Conservation (phyloP, 495 filamentous ascomycete genomes). For the Penicillium fimorum region DNA sequence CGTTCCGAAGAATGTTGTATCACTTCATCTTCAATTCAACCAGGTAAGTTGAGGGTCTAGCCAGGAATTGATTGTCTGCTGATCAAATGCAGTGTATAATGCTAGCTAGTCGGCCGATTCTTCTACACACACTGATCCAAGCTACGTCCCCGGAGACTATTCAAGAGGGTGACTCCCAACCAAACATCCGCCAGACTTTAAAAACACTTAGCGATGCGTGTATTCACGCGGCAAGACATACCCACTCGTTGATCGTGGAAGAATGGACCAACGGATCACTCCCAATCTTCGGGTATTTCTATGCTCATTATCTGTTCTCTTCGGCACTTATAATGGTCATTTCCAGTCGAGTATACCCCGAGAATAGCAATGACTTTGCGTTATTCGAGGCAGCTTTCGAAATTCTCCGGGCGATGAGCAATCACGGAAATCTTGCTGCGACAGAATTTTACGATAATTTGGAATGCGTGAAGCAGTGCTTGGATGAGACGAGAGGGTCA, state of each 20-base stretch:
- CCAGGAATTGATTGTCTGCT: not conserved
- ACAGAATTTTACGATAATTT: slow-evolving; percentile 35
- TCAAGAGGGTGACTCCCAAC: slow-evolving; percentile 16
- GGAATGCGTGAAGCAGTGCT: slow-evolving; percentile 20
- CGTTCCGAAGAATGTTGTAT: slow-evolving; percentile 25
- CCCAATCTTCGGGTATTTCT: slow-evolving; percentile 35
- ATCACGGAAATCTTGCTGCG: slow-evolving; percentile 34
- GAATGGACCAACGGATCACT: slow-evolving; percentile 39
- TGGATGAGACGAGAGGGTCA: slow-evolving; percentile 5
- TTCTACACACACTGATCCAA: slow-evolving; percentile 30
- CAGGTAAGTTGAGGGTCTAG: slow-evolving; percentile 19
- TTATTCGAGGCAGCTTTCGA: slow-evolving; percentile 30
- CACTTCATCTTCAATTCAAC: slow-evolving; percentile 36
- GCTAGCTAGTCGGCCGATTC: slow-evolving; percentile 31
- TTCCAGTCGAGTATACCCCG: slow-evolving; percentile 27
- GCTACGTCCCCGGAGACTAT: slow-evolving; percentile 4
- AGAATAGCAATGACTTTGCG: slow-evolving; percentile 21
- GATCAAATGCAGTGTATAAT: slow-evolving; percentile 29
- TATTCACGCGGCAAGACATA: slow-evolving; percentile 32
- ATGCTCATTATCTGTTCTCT: slow-evolving; percentile 39
- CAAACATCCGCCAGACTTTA: slow-evolving; percentile 16
- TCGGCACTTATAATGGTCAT: slow-evolving; percentile 30
- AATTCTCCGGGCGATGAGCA: slow-evolving; percentile 29
- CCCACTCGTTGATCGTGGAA: slow-evolving; percentile 30
- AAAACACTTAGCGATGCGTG: slow-evolving; percentile 35